phyloP scores from a whole-genome alignment of 192 early-diverging fungal species.

The Backusella tarrabulga region DNA sequence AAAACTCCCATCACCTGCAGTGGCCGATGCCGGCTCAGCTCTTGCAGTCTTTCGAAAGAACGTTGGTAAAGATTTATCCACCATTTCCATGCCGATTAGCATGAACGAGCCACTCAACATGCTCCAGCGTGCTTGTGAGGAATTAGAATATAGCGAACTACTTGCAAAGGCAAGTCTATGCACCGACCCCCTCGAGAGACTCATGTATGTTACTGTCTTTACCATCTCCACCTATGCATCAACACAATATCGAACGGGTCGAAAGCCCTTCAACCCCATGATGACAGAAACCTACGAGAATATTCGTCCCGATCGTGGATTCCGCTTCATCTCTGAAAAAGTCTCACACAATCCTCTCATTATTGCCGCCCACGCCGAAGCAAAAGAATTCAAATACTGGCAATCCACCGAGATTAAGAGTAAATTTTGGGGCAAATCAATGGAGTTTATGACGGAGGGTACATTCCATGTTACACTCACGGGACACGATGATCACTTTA shows the following conservation, averaged over 20 bases:
- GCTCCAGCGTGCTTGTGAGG: conserved; percentile 92
- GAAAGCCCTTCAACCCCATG: conserved; percentile 97
- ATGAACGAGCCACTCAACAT: conserved; percentile 96
- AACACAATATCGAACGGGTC: conserved; percentile 77
- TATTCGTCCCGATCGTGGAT: conserved; percentile 82
- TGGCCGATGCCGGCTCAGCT: conserved; percentile 79
- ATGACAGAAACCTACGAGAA: conserved; percentile 97
- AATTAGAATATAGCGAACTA: conserved; percentile 86
- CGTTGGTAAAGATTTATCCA: conserved; percentile 94
- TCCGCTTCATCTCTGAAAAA: conserved; percentile 93
- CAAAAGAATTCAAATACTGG: conserved; percentile 72
- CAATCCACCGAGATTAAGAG: conserved; percentile 92
- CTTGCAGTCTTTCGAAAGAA: conserved; percentile 90
- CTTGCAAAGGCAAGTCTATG: conserved; percentile 71
- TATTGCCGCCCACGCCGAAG: conserved; percentile 88
- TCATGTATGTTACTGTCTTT: conserved; percentile 85
- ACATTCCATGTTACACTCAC: conserved; percentile 78
- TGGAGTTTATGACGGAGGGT: conserved; percentile 87
- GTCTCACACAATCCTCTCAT: conserved; percentile 93
- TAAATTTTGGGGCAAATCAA: conserved; percentile 96
- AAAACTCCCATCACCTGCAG: conserved; percentile 72
- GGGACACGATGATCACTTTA: conserved; percentile 77
- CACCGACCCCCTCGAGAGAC: conserved; percentile 66
- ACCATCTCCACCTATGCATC: conserved; percentile 84
- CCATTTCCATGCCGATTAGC: conserved; percentile 95